A percentile compares a stretch with the other conserved stretches of the same genome.
These are phyloP conservation scores for Phellopilus nigrolimitatus DNA, from an alignment of 1,284 basidiomycete species.

Conservation along the genomic window DNA sequence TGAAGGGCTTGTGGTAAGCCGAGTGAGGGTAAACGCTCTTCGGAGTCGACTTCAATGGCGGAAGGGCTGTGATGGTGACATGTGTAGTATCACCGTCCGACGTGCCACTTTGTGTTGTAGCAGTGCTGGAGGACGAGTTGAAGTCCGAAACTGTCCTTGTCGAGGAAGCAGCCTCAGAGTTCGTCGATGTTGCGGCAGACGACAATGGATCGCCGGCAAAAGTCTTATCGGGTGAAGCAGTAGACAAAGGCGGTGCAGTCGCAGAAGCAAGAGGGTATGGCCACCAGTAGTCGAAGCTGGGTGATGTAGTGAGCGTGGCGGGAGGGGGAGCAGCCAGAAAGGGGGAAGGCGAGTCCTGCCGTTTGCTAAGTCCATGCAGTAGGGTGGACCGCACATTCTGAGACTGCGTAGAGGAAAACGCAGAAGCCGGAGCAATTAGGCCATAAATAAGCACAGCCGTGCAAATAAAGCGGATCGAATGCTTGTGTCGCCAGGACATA, in stretches of 20 bases:
- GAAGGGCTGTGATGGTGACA: slow-evolving; percentile 35
- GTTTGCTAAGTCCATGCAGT: background rate
- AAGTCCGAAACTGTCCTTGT: background rate
- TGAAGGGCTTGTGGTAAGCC: slow-evolving; percentile 25
- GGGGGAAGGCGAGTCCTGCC: slow-evolving; percentile 4
- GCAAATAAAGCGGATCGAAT: background rate
- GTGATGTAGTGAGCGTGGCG: slow-evolving; percentile 11
- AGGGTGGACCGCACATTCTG: background rate
- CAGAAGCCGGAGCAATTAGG: background rate
- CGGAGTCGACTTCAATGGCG: slow-evolving; percentile 30
- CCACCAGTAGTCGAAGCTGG: slow-evolving; percentile 29
- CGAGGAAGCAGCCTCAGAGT: background rate
- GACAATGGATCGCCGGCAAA: background rate
- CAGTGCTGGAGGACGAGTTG: too few relatives aligned
- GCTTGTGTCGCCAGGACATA: background rate
- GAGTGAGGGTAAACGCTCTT: slow-evolving; percentile 24
- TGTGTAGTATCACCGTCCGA: too few relatives aligned
- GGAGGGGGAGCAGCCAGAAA: slow-evolving; percentile 4
- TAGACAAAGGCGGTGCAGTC: slow-evolving; percentile 9
- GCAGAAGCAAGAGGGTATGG: slow-evolving; percentile 27
- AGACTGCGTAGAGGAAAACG: background rate
- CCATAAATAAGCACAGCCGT: background rate
- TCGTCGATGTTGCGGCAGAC: background rate
- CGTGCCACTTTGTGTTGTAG: too few relatives aligned
- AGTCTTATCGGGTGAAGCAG: background rate